Evolutionary conservation across 1,139 yeast species (phyloP).

Genomic region (Trichomonascaceae sp.): DNA sequence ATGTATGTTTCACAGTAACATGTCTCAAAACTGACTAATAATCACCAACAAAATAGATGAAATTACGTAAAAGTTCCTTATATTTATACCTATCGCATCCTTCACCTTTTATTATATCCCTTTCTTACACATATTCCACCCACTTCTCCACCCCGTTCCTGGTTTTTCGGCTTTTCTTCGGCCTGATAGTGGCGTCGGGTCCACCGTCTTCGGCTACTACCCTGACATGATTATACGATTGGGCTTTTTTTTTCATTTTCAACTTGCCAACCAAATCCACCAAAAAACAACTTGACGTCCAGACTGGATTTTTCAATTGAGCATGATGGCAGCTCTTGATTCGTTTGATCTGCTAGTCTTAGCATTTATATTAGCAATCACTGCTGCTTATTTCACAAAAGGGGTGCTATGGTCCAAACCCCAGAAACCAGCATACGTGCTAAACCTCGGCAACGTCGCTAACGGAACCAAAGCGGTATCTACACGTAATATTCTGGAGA

Average conservation of each 20-base stretch:
- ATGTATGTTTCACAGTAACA: too few relatives aligned
- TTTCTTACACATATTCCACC: background rate
- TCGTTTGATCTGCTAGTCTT: conserved; percentile 66
- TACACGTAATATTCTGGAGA: conserved; percentile 52
- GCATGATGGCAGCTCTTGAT: conserved; percentile 39
- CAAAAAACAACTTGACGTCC: background rate
- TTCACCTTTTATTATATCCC: too few relatives aligned
- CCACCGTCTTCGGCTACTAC: background rate
- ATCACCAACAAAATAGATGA: too few relatives aligned
- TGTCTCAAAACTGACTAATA: too few relatives aligned
- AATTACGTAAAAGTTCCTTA: too few relatives aligned
- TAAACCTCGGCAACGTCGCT: conserved; percentile 27
- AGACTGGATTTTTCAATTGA: background rate
- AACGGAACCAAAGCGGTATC: conserved; percentile 21
- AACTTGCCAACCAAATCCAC: background rate
- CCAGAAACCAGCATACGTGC: conserved; percentile 14
- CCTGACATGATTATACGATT: background rate
- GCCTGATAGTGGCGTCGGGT: background rate
- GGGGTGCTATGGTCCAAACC: conserved; percentile 43
- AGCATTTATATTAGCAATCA: conserved; percentile 56
- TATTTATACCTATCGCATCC: too few relatives aligned
- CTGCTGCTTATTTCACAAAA: conserved; percentile 61
- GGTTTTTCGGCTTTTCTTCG: background rate
- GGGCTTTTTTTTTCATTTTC: background rate
- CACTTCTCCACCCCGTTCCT: background rate